Conservation (phyloP, 805 yeast species). For the Wickerhamomyces bovis region DNA sequence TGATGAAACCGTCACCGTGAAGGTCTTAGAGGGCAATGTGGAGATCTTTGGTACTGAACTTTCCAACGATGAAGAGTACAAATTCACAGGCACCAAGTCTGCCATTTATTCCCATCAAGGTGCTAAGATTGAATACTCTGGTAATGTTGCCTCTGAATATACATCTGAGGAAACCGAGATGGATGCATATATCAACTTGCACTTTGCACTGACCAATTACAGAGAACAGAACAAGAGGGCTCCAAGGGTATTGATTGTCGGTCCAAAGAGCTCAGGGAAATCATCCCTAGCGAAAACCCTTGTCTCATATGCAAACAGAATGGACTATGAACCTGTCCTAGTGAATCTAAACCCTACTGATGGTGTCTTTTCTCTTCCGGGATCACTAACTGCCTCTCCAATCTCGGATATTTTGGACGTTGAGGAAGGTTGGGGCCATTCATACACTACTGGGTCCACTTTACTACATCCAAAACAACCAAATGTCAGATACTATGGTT, state of each 20-base stretch:
- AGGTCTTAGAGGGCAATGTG: constrained; percentile 61
- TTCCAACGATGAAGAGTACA: constrained; percentile 59
- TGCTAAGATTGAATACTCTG: constrained; percentile 39
- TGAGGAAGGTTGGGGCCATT: constrained; percentile 74
- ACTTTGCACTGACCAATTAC: constrained; percentile 64
- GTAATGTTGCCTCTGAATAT: constrained; percentile 49
- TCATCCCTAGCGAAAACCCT: constrained; percentile 66
- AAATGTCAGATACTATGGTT: constrained; percentile 73
- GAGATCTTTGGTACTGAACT: constrained; percentile 94
- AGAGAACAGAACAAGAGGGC: constrained; percentile 29
- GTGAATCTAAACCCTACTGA: constrained; percentile 75
- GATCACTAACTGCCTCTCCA: constrained; percentile 78
- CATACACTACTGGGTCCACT: constrained; percentile 70
- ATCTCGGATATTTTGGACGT: constrained; percentile 76
- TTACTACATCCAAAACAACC: constrained; percentile 85
- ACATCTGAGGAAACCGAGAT: constrained; percentile 66
- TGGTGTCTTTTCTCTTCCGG: constrained; percentile 73
- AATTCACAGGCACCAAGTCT: constrained; percentile 47
- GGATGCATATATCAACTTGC: constrained; percentile 58
- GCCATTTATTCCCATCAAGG: constrained; percentile 63
- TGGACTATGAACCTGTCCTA: constrained; percentile 60
- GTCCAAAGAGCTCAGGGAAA: constrained; percentile 72
- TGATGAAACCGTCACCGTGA: constrained; percentile 43
- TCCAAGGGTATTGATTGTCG: constrained; percentile 59
- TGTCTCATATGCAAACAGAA: constrained; percentile 69